Conservation (phyloP, 2,329 filamentous ascomycete genomes). For the Purpureocillium takamizusanense region DNA sequence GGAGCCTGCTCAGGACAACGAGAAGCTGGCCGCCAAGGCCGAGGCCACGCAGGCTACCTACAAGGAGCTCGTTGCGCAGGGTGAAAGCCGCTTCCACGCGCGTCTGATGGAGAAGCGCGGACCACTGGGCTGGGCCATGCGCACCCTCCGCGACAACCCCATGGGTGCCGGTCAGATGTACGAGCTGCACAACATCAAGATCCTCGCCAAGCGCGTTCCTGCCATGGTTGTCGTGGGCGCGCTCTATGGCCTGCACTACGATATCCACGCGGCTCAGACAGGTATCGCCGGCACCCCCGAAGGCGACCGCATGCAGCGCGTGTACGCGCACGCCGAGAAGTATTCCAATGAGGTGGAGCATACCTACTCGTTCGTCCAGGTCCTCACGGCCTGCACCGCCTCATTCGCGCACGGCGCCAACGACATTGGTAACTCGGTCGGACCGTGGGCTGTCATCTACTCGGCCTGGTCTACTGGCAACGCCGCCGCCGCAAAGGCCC, state of each 20-base stretch:
- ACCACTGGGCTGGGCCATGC: conserved; percentile 78
- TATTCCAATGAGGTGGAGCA: conserved; percentile 65
- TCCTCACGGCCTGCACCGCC: conserved; percentile 61
- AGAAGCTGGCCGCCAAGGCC: conserved; percentile 25
- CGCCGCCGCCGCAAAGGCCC: conserved; percentile 50
- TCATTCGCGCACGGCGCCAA: conserved; percentile 72
- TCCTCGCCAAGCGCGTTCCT: conserved; percentile 55
- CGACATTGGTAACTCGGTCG: conserved; percentile 64
- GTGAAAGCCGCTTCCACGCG: conserved; percentile 49
- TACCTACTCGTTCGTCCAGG: conserved; percentile 57
- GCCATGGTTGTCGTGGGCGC: conserved; percentile 53
- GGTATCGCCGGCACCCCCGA: conserved; percentile 12
- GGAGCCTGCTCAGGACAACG: conserved; percentile 31
- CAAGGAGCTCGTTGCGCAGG: conserved; percentile 50
- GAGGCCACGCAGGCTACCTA: conserved; percentile 46
- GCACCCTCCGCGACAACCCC: conserved; percentile 63
- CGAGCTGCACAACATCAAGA: conserved; percentile 62
- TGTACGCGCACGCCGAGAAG: conserved; percentile 55
- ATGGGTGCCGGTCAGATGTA: conserved; percentile 66
- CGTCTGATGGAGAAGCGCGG: conserved; percentile 54
- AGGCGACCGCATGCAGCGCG: conserved; percentile 29
- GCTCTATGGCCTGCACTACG: conserved; percentile 72
- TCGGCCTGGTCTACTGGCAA: conserved; percentile 55
- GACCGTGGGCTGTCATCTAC: conserved; percentile 64
- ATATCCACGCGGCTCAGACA: conserved; percentile 50